Percentiles rank a stretch among this genome's conserved stretches.
Conservation (phyloP, 2,329 filamentous ascomycete genomes). For the Xylaria sp. region DNA sequence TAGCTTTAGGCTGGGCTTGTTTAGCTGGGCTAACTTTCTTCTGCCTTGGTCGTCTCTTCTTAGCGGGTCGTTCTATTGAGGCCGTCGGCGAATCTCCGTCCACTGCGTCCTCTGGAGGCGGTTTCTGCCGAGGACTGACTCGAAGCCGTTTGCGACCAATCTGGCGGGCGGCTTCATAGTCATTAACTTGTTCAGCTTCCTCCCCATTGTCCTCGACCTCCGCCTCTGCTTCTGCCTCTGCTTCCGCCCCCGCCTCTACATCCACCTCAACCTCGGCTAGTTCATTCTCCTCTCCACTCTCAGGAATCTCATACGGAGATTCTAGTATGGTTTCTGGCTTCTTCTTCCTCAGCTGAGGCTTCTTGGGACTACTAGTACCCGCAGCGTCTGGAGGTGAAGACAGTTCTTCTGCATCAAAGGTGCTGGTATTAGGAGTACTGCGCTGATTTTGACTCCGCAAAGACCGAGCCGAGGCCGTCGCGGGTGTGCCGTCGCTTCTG, state of each 20-base stretch:
- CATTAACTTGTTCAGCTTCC: constrained; percentile 53
- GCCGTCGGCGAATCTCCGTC: constrained; percentile 45
- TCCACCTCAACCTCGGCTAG: constrained; percentile 19
- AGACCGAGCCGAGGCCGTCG: constrained; percentile 34
- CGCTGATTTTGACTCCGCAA: constrained; percentile 32
- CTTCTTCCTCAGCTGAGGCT: constrained; percentile 33
- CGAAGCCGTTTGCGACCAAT: constrained; percentile 53
- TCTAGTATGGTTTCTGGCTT: constrained; percentile 18
- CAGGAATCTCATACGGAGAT: constrained; percentile 22
- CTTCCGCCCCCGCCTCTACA: background rate
- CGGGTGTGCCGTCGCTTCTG: constrained; percentile 30
- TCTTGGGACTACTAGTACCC: constrained; percentile 37
- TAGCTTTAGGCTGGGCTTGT: constrained; percentile 47
- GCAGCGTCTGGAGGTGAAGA: constrained; percentile 40
- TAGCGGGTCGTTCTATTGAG: constrained; percentile 43
- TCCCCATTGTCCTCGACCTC: constrained; percentile 17
- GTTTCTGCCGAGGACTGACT: constrained; percentile 42
- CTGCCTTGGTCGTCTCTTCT: constrained; percentile 43
- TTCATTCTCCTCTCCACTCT: constrained; percentile 35
- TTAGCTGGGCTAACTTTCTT: constrained; percentile 48
- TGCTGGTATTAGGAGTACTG: constrained; percentile 27
- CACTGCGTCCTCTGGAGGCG: constrained; percentile 48
- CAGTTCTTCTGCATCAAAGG: constrained; percentile 28
- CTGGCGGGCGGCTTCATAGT: constrained; percentile 48
- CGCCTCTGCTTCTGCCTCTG: constrained; percentile 22